phyloP scores from a whole-genome alignment of 495 filamentous ascomycete species.

The Lasiosphaeria miniovina region DNA sequence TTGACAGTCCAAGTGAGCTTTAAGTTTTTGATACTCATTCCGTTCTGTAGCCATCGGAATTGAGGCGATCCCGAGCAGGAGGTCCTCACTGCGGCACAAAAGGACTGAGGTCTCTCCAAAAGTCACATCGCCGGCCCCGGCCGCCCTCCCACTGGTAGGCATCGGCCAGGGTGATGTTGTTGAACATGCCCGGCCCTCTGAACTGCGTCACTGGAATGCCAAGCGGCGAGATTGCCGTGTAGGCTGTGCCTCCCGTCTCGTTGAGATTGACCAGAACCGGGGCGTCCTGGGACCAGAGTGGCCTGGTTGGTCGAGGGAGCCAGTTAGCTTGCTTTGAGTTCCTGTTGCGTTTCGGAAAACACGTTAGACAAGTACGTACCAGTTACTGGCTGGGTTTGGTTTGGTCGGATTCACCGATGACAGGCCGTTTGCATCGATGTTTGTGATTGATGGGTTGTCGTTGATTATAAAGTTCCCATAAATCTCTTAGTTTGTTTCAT shows the following conservation, averaged over 20 bases:
- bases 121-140: conserved; percentile 46
- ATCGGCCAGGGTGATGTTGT: conserved; percentile 28
- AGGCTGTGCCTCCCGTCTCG: conserved; percentile 39
- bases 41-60: background rate
- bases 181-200: conserved; percentile 36
- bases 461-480: conserved; percentile 48
- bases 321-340: background rate
- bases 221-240: conserved; percentile 8
- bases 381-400: conserved; percentile 8
- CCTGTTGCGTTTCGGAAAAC: background rate
- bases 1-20: too few relatives aligned
- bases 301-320: conserved; percentile 21
- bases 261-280: conserved; percentile 43
- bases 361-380: background rate
- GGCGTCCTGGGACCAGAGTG: conserved; percentile 24
- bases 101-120: conserved; percentile 42
- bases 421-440: conserved; percentile 32
- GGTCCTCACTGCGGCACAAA: conserved; percentile 15
- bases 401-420: conserved; percentile 1
- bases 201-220: conserved; percentile 20
- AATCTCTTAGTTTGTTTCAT: conserved; percentile 21
- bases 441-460: conserved; percentile 43
- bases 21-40: too few relatives aligned
- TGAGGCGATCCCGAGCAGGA: background rate
- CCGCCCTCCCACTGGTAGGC: conserved; percentile 51